Conservation (phyloP, 208 protist species). For the Angomonas ambiguus region DNA sequence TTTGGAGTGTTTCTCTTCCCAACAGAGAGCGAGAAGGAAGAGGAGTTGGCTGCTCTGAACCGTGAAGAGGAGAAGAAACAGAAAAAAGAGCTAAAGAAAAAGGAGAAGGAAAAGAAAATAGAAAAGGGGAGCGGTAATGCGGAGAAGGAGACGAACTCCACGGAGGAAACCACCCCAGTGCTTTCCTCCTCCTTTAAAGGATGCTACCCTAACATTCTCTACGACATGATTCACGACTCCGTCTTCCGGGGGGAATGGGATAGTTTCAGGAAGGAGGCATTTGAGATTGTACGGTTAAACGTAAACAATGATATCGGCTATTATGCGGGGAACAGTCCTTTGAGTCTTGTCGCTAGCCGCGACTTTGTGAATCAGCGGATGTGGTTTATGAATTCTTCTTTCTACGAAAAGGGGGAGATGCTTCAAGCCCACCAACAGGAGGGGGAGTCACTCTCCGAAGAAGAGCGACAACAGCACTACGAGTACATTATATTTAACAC, state of each 20-base stretch:
- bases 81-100: not conserved
- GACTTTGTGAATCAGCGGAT: constrained; percentile 91
- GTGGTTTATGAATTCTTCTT: constrained; percentile 35
- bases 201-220: constrained; percentile 50
- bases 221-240: constrained; percentile 85
- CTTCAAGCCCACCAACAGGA: too few species aligned
- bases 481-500: too few species aligned
- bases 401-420: too few species aligned
- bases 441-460: too few species aligned
- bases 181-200: too few species aligned
- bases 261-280: constrained; percentile 59
- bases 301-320: constrained; percentile 87
- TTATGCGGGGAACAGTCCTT: constrained; percentile 80
- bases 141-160: too few species aligned
- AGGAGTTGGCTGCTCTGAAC: too few species aligned
- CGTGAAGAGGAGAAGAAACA: not conserved
- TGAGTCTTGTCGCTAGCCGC: constrained; percentile 63
- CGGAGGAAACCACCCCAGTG: too few species aligned
- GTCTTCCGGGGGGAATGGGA: constrained; percentile 81
- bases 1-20: too few species aligned
- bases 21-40: too few species aligned
- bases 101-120: not conserved
- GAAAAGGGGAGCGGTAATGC: too few species aligned
- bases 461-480: too few species aligned
- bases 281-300: constrained; percentile 61